Percentiles rank a stretch among this genome's conserved stretches.
phyloP scores from a whole-genome alignment of 805 yeast genomes.

The Kuraishia borneana region DNA sequence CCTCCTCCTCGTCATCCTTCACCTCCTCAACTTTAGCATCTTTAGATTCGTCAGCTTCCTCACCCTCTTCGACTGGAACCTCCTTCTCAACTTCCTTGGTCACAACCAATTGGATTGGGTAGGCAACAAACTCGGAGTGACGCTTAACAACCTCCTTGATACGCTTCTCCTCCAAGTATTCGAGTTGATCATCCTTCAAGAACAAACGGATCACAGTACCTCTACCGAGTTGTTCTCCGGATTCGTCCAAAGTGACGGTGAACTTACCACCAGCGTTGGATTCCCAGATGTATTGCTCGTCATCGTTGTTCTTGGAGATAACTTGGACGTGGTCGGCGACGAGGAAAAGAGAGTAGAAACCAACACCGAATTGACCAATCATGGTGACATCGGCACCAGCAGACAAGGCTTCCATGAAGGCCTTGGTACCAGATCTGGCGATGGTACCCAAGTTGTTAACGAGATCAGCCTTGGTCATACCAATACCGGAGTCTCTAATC shows the following conservation, averaged over 20 bases:
- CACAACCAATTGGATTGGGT: constrained; percentile 97
- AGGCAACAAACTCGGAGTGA: constrained; percentile 98
- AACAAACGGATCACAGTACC: constrained; percentile 94
- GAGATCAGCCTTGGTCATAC: constrained; percentile 99
- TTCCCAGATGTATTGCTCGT: constrained; percentile 99
- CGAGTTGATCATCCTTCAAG: constrained; percentile 97
- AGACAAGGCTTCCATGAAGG: constrained; percentile 98
- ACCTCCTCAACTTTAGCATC: constrained; percentile 59
- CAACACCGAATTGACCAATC: constrained; percentile 99
- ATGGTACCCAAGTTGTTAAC: constrained; percentile 99
- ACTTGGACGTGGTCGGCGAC: constrained; percentile 99
- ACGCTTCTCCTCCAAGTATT: constrained; percentile 98
- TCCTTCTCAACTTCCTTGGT: constrained; percentile 99
- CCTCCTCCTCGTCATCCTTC: constrained; percentile 58
- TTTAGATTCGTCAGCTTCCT: constrained; percentile 32
- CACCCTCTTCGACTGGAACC: constrained; percentile 73
- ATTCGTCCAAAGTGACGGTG: constrained; percentile 85
- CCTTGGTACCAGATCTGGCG: constrained; percentile 99
- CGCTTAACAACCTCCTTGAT: constrained; percentile 98
- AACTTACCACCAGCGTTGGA: constrained; percentile 99
- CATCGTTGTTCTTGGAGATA: constrained; percentile 96
- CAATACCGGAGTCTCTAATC: constrained; percentile 99
- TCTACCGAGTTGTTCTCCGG: constrained; percentile 79
- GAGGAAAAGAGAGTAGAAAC: constrained; percentile 98
- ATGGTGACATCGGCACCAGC: constrained; percentile 99